Percentiles rank a stretch among this genome's conserved stretches.
Conservation (phyloP, 768 basidiomycete species). For the Leccinum olivaceopallidum region DNA sequence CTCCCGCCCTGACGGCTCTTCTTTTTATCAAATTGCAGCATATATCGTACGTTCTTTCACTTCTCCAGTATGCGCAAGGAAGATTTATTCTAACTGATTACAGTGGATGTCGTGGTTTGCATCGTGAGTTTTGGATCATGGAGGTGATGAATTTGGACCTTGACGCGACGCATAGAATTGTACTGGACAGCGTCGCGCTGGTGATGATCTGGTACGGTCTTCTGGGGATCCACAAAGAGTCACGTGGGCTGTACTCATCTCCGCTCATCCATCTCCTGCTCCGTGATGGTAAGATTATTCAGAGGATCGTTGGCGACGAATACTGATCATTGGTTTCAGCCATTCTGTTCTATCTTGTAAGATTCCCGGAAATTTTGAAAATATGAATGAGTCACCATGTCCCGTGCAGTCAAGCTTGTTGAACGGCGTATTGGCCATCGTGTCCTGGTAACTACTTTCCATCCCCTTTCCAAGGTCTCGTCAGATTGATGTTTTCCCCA, state of each 20-base stretch:
- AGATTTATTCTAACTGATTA: neutral
- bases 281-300: slow-evolving; percentile 10
- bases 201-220: slow-evolving; percentile 9
- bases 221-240: slow-evolving; percentile 2
- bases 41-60: slow-evolving; percentile 6
- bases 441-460: neutral
- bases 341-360: slow-evolving; percentile 4
- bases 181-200: slow-evolving; percentile 11
- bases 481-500: neutral
- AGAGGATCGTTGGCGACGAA: neutral
- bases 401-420: neutral
- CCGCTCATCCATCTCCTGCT: slow-evolving; percentile 8
- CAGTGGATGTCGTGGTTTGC: slow-evolving; percentile 16
- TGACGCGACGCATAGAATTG: slow-evolving; percentile 1
- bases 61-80: neutral
- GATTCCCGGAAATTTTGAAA: neutral
- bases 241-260: neutral
- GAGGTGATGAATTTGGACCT: neutral
- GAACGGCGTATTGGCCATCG: neutral
- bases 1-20: neutral
- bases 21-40: neutral
- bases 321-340: slow-evolving; percentile 4
- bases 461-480: neutral
- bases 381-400: neutral
- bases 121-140: slow-evolving; percentile 2